A percentile compares a stretch with the other conserved stretches of the same genome.
These are phyloP conservation scores for Pogostemon cablin DNA, from an alignment of 257 asterid species.

Conservation along the genomic window DNA sequence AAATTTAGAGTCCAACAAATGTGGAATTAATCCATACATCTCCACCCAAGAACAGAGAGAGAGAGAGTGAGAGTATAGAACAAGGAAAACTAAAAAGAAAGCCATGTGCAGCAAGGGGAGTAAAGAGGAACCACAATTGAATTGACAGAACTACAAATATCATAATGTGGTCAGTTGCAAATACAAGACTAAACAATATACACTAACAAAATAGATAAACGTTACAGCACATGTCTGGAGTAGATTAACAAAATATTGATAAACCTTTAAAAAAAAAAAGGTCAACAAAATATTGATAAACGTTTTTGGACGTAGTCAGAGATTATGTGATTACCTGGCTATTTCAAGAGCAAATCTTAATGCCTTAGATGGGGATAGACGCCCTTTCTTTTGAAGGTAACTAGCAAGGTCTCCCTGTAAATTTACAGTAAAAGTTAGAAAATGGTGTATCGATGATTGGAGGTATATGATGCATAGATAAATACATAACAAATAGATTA, in stretches of 20 bases:
- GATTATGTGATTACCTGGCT: conserved; percentile 65
- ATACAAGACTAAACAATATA: neutral
- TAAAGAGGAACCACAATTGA: neutral
- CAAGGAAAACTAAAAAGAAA: neutral
- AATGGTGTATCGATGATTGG: conserved; percentile 11
- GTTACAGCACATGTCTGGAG: neutral
- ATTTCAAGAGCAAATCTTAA: conserved; percentile 86
- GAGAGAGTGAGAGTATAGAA: conserved; percentile 1
- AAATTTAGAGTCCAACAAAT: conserved; percentile 20
- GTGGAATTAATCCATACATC: neutral
- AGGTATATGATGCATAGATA: neutral
- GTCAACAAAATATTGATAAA: conserved; percentile 1
- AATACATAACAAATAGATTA: neutral
- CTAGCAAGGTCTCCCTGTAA: conserved; percentile 79
- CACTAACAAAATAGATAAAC: neutral
- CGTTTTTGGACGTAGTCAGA: conserved; percentile 1
- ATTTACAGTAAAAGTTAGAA: conserved; percentile 28
- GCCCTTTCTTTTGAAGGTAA: conserved; percentile 91
- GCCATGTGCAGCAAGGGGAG: neutral
- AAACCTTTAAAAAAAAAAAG: neutral
- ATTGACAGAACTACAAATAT: neutral
- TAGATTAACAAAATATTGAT: neutral
- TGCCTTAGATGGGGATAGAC: conserved; percentile 83
- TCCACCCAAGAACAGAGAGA: neutral
- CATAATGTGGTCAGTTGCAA: neutral